Base-by-base conservation (phyloP, 1,139 yeast genomes). In the Kluyveromyces sp. region DNA sequence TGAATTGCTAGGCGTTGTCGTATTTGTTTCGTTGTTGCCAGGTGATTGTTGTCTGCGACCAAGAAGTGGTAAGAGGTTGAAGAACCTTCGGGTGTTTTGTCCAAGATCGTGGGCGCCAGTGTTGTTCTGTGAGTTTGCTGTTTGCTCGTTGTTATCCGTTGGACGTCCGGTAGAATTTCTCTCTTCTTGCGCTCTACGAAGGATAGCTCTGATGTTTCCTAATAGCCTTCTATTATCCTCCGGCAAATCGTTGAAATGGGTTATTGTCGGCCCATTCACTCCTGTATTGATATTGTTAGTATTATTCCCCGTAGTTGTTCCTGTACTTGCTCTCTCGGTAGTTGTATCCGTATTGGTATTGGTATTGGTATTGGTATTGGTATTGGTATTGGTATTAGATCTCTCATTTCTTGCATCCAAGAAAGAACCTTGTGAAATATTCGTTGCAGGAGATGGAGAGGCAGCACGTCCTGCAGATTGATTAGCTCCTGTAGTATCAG, bases 161-260 rank as follows among this genome's bases (percentile, higher is more conserved):
- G 8, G 8, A 30, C 32, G 32, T 7, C 32, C 32, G 8, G 32
- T 30, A 30, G 8, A 7, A 30, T 31, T 8, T 25, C 41, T 29
- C 15, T 30, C 34, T 7, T 29, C 34, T n/a, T 38, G 41, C 27
- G 34, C 34, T 38, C 41, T 28, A 21, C 34, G 41, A 7, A 38
- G 26, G 10, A 31, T 31, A 7, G 34, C 41, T 38, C 41, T 38
- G 41, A 38, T 38, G 25, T 25, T 38, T 31, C 41, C 34, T n/a
- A 38, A 27, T 10, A 38, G 3, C 10, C 41, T 21, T 31, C 30
- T 34, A 30, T 30, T 31, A 10, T 38, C 41, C 21, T 38, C 41
- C 6, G 41, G 41, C 21, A 38, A 28, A 15, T 38, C 34, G 27
- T 38, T 38, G 26, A 38, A 31, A 31, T 38, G 41, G 25, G 34